Percentiles rank a stretch among this genome's conserved stretches.
Evolutionary conservation across 495 filamentous ascomycete species (phyloP).

Genomic region (Penicillium salamii): DNA sequence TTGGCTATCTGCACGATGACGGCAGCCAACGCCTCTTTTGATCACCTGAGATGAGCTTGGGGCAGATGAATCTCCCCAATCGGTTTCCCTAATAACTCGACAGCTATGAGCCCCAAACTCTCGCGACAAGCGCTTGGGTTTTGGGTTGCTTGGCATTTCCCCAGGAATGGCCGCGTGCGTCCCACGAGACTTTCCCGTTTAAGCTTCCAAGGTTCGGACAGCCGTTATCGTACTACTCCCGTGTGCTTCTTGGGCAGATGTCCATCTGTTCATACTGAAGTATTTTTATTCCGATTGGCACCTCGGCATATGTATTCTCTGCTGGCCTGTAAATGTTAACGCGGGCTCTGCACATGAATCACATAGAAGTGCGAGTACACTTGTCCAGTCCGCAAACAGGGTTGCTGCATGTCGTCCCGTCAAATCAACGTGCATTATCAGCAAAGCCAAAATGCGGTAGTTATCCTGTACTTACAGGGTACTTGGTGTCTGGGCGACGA

Average conservation of each 20-base stretch:
- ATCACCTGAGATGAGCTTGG: background rate
- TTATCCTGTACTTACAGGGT: background rate
- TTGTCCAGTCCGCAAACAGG: slow-evolving; percentile 1
- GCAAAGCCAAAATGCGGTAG: background rate
- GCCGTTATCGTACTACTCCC: too few species aligned
- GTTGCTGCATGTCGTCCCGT: background rate
- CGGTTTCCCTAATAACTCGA: too few species aligned
- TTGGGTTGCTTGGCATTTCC: slow-evolving; percentile 4
- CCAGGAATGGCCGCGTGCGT: slow-evolving; percentile 7
- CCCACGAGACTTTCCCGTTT: too few species aligned
- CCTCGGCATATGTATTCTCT: too few species aligned
- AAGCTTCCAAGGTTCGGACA: too few species aligned
- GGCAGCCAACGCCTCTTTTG: slow-evolving; percentile 1
- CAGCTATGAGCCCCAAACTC: background rate
- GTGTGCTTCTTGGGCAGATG: too few species aligned
- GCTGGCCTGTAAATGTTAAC: background rate
- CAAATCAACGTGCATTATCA: background rate
- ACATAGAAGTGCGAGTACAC: too few species aligned
- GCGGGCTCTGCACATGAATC: background rate
- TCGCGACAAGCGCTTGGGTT: background rate
- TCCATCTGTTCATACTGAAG: too few species aligned
- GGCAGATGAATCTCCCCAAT: too few species aligned
- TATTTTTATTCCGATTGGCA: too few species aligned
- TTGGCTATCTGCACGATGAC: slow-evolving; percentile 10
- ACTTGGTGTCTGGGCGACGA: background rate